A percentile compares a stretch with the other conserved stretches of the same genome.
Conservation (phyloP, 2,329 filamentous ascomycete genomes). For the Akanthomyces uredinophilus region DNA sequence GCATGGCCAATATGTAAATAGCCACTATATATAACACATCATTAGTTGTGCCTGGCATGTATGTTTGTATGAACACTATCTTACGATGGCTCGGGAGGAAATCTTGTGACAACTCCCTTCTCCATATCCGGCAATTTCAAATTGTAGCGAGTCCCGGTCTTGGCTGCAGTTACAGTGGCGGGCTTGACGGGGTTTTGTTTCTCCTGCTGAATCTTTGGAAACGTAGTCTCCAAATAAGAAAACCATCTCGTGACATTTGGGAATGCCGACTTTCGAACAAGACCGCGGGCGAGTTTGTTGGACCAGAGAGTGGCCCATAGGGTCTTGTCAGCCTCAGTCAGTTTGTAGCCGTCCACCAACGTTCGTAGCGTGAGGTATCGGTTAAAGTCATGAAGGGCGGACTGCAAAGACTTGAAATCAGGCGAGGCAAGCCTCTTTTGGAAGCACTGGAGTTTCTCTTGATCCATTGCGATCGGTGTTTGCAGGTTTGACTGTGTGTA, state of each 20-base stretch:
- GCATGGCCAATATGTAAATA: conserved; percentile 89
- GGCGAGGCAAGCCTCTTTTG: not conserved
- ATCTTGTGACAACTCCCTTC: conserved; percentile 77
- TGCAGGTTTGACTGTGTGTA: too few relatives aligned
- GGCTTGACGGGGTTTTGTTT: not conserved
- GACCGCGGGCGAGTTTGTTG: conserved; percentile 1
- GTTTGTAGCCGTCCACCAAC: not conserved
- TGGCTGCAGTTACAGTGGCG: not conserved
- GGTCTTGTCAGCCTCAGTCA: not conserved
- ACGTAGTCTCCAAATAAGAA: not conserved
- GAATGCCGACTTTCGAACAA: not conserved
- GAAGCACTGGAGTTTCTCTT: too few relatives aligned
- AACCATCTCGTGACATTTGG: conserved; percentile 7
- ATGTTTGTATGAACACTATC: conserved; percentile 23
- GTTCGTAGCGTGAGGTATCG: conserved; percentile 3
- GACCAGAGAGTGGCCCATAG: not conserved
- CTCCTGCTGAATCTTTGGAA: not conserved
- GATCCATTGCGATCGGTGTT: too few relatives aligned
- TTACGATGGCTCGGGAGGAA: conserved; percentile 80
- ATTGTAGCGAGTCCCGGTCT: conserved; percentile 51
- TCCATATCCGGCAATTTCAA: conserved; percentile 73
- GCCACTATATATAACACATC: conserved; percentile 37
- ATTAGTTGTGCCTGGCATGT: not conserved
- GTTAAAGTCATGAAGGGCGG: not conserved
- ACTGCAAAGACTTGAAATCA: not conserved